phyloP scores from a whole-genome alignment of 129 eudicot genomes.

The Rutidosis leptorrhynchoides region DNA sequence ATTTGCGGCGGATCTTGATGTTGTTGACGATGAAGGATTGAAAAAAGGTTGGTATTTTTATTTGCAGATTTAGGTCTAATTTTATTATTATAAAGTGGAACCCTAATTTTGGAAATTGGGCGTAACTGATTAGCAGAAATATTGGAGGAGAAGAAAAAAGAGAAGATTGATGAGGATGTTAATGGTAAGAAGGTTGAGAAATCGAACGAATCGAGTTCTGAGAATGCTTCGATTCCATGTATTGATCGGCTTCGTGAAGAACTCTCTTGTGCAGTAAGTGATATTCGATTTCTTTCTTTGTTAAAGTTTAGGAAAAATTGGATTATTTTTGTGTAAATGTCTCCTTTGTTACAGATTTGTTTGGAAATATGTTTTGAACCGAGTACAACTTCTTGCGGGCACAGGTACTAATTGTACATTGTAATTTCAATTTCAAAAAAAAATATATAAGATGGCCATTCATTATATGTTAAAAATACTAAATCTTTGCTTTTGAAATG shows the following conservation, averaged over 20 bases:
- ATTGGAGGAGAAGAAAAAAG: conserved; percentile 37
- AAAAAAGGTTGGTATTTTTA: conserved; percentile 35
- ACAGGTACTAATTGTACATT: conserved; percentile 52
- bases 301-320: not conserved
- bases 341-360: conserved; percentile 79
- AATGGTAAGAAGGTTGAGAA: conserved; percentile 36
- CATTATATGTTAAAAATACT: not conserved
- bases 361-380: conserved; percentile 94
- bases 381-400: conserved; percentile 94
- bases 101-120: conserved; percentile 20
- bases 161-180: conserved; percentile 23
- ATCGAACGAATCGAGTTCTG: conserved; percentile 14
- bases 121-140: not conserved
- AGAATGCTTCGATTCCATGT: conserved; percentile 45
- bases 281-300: not conserved
- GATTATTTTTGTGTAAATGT: not conserved
- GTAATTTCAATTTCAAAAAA: not conserved
- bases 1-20: conserved; percentile 55
- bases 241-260: conserved; percentile 79
- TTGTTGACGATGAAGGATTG: conserved; percentile 51
- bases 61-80: not conserved
- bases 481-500: conserved; percentile 4
- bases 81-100: not conserved
- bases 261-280: conserved; percentile 89
- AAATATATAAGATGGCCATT: not conserved